Evolutionary conservation across 129 eudicot genomes (phyloP), one percentile per base, ranked within the genome.

Genomic region (Flaveria robusta): DNA sequence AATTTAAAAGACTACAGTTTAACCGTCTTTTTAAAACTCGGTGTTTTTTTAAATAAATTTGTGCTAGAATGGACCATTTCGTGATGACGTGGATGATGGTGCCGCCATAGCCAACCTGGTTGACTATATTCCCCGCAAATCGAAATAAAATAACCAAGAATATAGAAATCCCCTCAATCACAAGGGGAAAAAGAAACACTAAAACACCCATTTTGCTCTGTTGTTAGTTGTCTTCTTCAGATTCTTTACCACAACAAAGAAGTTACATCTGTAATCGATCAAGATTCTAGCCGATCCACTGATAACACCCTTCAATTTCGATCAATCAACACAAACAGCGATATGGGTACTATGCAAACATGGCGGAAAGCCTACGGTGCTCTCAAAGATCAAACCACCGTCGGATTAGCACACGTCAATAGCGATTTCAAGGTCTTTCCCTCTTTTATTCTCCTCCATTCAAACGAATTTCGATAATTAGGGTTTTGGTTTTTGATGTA

Each of bases 291-390:
- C 45, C 77, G 72, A 79, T 79, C 82, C 50, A 71, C 34, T 70
- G 39, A 41, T 27, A 52, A 16, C 66, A 60, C 77, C 82, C 16
- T 1, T 26, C 29, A 26, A 26, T 26, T 24, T 27, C 29, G 16
- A 19, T 43, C 52, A 39, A 20, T 50, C 69, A 58, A 60, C 23
- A 27, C 68, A 41, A 11, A 29, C 3, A 55, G 9, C 64, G 7
- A 63, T 68, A 74, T 91, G 97, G 97, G 84, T 16, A 92, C 88
- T 49, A 87, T 89, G 73, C 91, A 90, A 75, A 85, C 93, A 49
- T 93, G 96, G 96, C 82, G 98, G 60, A 93, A 91, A 87, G 97
- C 95, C 13, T 88, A 90, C 68, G 98, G 98, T 71, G 95, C 98
- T 75, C 86, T 93, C 51, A 93, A 93, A 83, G 98, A 93, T 86